Evolutionary conservation across 306 rosid species (phyloP), one percentile per base, ranked within the genome.

Genomic region (Ormosia emarginata): DNA sequence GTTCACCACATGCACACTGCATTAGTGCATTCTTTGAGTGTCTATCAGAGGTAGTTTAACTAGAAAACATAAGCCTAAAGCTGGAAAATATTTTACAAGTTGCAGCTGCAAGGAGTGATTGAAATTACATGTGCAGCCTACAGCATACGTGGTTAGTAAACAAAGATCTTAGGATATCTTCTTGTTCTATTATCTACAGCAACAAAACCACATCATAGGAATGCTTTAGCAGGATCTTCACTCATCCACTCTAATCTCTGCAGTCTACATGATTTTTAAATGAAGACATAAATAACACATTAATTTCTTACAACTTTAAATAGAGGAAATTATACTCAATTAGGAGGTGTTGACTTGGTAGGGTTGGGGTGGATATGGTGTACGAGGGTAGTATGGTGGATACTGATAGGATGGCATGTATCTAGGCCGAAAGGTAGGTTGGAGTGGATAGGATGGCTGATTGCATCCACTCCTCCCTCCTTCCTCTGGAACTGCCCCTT

Each of bases 181-280:
- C n/a, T 55, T 68, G 52, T 69, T 32, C 69, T 32, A 7, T 47
- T 41, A 59, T 81, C 43, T 52, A 41, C 40, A 40, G 65, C 30
- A 46, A 24, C 7, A 81, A 52, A 63, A 55, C 76, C 24, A 40
- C 14, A 73, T 9, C 58, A n/a, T 7, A 29, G 40, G 37, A 81
- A 81, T 6, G 1, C 37, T 64, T 63, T 52, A 53, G 74, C 74
- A 63, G 72, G 84, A 80, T 46, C 71, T 80, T 47, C 56, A 43
- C 43, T 34, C 52, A 33, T 59, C 71, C 29, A 79, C 32, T 71
- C 61, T 33, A 43, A 32, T 43, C 32, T 65, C 12, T 43, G 76
- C 61, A 65, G 70, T 43, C 57, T 12, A 44, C 74, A 53, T 15
- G 50, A 43, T 13, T 63, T 80, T 9, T 17, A 46, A 80, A 49